A percentile compares a stretch with the other conserved stretches of the same genome.
Evolutionary conservation across 257 asterid species (phyloP).

Genomic region (Capsicum pubescens): DNA sequence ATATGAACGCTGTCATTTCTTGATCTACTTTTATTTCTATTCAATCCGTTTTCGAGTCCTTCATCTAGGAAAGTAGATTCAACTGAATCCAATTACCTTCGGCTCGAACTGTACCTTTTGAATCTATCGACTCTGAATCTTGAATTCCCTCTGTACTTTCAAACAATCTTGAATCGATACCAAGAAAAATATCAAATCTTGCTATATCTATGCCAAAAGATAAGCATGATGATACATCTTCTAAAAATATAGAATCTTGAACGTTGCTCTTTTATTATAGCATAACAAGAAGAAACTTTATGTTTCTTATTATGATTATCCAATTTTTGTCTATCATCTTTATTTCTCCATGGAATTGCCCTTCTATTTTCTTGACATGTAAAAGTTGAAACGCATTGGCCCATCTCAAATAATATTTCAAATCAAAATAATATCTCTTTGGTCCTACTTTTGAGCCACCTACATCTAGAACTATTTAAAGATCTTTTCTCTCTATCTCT

Average conservation of each 20-base stretch:
- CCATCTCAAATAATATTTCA: background rate
- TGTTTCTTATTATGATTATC: conserved; percentile 16
- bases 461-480: no score
- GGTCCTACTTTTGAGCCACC: no score
- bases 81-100: background rate
- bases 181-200: conserved; percentile 17
- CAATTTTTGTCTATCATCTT: conserved; percentile 7
- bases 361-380: conserved; percentile 28
- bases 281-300: conserved; percentile 26
- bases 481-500: background rate
- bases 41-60: background rate
- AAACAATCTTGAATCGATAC: conserved; percentile 6
- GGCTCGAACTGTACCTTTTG: background rate
- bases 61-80: background rate
- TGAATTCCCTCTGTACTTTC: background rate
- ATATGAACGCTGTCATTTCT: no score
- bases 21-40: background rate
- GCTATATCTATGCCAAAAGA: conserved; percentile 45
- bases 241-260: conserved; percentile 46
- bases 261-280: conserved; percentile 39
- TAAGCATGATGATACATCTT: conserved; percentile 45
- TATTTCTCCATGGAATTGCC: background rate
- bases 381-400: conserved; percentile 39
- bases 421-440: background rate
- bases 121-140: background rate